Evolutionary conservation across 2,329 filamentous ascomycete species (phyloP).

Genomic region (Tolypocladium nubicola): DNA sequence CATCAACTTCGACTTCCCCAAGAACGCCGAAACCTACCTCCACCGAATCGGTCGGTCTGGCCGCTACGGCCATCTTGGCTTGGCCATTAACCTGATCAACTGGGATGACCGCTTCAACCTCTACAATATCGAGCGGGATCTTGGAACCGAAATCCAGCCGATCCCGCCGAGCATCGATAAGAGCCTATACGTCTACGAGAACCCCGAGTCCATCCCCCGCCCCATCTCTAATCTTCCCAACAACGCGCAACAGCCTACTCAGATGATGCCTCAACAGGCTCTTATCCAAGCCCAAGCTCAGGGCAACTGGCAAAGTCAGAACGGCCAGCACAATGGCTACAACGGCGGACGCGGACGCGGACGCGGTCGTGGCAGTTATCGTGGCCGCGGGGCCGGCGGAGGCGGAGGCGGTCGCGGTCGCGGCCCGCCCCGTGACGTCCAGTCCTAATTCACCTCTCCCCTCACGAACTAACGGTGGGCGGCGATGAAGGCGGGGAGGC

Average conservation of each 20-base stretch:
- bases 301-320: conserved; percentile 32
- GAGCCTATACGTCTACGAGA: conserved; percentile 95
- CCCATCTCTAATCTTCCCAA: conserved; percentile 48
- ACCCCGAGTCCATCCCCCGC: conserved; percentile 86
- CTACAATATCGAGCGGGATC: conserved; percentile 95
- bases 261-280: conserved; percentile 10
- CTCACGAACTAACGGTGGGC: conserved; percentile 10
- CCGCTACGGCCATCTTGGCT: conserved; percentile 89
- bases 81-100: conserved; percentile 98
- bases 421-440: conserved; percentile 22
- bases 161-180: conserved; percentile 94
- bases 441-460: conserved; percentile 19
- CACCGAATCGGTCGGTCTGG: conserved; percentile 97
- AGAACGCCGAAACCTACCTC: conserved; percentile 97
- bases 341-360: conserved; percentile 25
- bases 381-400: conserved; percentile 24
- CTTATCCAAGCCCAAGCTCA: conserved; percentile 16
- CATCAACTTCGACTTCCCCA: conserved; percentile 99
- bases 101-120: conserved; percentile 99
- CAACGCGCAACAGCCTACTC: conserved; percentile 18
- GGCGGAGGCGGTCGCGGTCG: conserved; percentile 23
- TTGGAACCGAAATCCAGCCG: conserved; percentile 95
- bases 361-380: conserved; percentile 21
- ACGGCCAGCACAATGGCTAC: conserved; percentile 24
- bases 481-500: conserved; percentile 6